Conservation (phyloP, 805 yeast genomes). For the Ascoidea tarda region DNA sequence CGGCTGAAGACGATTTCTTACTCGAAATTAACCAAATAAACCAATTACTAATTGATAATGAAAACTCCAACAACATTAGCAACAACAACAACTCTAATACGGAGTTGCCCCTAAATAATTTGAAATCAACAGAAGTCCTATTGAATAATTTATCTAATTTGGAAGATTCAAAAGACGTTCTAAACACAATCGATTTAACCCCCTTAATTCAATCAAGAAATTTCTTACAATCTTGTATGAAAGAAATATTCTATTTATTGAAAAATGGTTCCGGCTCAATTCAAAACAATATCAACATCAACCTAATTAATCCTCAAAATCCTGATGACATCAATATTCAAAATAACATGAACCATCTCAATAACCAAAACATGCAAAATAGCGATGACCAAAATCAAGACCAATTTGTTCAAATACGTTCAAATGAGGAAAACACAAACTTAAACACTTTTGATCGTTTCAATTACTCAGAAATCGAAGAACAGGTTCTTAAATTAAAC, state of each 20-base stretch:
- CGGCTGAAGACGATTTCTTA: not conserved
- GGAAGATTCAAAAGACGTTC: not conserved
- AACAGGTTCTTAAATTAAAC: slow-evolving; percentile 1
- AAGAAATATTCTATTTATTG: slow-evolving; percentile 14
- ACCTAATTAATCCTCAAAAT: slow-evolving; percentile 1
- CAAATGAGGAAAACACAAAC: slow-evolving; percentile 1
- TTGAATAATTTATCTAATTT: not conserved
- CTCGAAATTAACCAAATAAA: not conserved
- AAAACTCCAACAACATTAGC: not conserved
- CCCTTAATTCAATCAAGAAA: slow-evolving; percentile 15
- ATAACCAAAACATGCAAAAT: slow-evolving; percentile 2
- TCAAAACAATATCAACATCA: slow-evolving; percentile 7
- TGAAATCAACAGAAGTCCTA: slow-evolving; percentile 1
- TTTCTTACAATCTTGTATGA: slow-evolving; percentile 15
- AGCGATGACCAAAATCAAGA: not conserved
- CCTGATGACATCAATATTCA: not conserved
- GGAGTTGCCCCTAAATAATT: not conserved
- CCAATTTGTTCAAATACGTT: not conserved
- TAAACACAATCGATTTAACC: slow-evolving; percentile 6
- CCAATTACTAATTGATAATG: not conserved
- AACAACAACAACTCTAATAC: not conserved
- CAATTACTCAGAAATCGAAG: slow-evolving; percentile 5
- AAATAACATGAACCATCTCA: not conserved
- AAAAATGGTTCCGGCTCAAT: slow-evolving; percentile 9
- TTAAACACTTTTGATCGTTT: slow-evolving; percentile 7